Evolutionary conservation across 2,329 filamentous ascomycete species (phyloP), one percentile per base, ranked within the genome.

Genomic region (Plectosphaerella plurivora): DNA sequence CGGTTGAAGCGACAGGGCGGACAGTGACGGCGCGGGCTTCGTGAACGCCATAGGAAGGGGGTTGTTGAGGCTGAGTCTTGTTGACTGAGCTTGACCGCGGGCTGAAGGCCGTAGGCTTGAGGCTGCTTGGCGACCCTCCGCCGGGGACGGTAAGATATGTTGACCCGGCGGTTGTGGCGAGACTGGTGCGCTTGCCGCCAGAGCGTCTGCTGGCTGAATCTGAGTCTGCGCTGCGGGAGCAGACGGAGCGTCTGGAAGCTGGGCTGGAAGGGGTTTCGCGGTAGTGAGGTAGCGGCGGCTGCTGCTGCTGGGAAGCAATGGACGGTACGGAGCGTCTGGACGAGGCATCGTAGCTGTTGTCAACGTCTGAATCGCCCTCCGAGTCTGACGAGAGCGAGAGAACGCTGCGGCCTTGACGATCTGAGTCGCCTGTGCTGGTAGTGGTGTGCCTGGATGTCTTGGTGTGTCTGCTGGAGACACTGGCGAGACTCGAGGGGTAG

Each of bases 341-440:
- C 2, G 61, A 60, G 3, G 65, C 57, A 10, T 68, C 68, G 7
- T 61, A 60, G 16, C 60, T 61, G 24, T 68, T 44, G 11, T 46
- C 44, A 12, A 10, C 20, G 22, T 46, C 44, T n/a, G 15, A 72
- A 25, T 76, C 74, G 5, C 78, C 77, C 52, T 83, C 81, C 0
- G 79, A 82, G 55, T 83, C 79, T 0, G 80, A 82, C 2, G 79
- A 82, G 1, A 84, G 70, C 1, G 79, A 78, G 14, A 84, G 65
- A 1, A 84, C 72, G 55, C 81, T 83, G 53, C 72, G 80, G 49
- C 79, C 73, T 42, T 79, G 71, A 6, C 82, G 67, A 54, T 84
- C 28, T 2, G 77, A 70, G 36, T 77, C 75, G 7, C 73, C 63
- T 15, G 81, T 65, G 57, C 78, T 81, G 28, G 62, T 71, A 10